Percentiles rank a stretch among this genome's conserved stretches.
phyloP scores from a whole-genome alignment of 371 early-diverging fungal species.

The Massospora cicadina region DNA sequence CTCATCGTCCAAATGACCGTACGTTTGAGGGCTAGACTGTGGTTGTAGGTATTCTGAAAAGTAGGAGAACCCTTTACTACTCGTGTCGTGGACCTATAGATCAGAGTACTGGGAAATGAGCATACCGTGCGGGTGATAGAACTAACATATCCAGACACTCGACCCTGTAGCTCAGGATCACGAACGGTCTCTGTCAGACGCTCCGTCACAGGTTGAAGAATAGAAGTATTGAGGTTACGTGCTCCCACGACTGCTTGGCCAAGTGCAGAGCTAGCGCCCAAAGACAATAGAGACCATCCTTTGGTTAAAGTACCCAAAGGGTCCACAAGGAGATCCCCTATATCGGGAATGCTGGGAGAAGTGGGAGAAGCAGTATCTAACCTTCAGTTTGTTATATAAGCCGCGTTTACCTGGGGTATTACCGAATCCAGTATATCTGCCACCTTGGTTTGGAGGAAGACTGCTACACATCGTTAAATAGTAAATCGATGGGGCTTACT shows the following conservation, averaged over 20 bases:
- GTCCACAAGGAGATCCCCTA: conserved; percentile 60
- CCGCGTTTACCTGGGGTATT: conserved; percentile 28
- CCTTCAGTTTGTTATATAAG: conserved; percentile 11
- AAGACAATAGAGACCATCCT: conserved; percentile 62
- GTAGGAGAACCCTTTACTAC: not conserved
- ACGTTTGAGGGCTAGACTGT: not conserved
- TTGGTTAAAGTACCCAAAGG: conserved; percentile 63
- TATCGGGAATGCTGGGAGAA: conserved; percentile 18
- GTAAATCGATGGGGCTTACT: conserved; percentile 15
- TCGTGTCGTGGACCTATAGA: not conserved
- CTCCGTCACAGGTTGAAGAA: conserved; percentile 52
- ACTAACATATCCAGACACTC: conserved; percentile 47
- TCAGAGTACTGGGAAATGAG: not conserved
- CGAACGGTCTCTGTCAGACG: conserved; percentile 40
- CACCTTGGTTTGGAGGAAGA: conserved; percentile 83
- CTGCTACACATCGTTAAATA: conserved; percentile 18
- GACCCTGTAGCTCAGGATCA: conserved; percentile 69
- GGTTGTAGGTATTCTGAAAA: not conserved
- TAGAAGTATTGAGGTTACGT: conserved; percentile 48
- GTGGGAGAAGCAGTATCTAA: conserved; percentile 3
- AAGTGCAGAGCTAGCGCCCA: conserved; percentile 21
- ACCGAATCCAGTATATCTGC: conserved; percentile 80
- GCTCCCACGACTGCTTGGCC: conserved; percentile 32
- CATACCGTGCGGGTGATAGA: conserved; percentile 42
- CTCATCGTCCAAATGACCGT: not conserved